Evolutionary conservation across 106 monocot species (phyloP).

Genomic region (Acorus calamus): DNA sequence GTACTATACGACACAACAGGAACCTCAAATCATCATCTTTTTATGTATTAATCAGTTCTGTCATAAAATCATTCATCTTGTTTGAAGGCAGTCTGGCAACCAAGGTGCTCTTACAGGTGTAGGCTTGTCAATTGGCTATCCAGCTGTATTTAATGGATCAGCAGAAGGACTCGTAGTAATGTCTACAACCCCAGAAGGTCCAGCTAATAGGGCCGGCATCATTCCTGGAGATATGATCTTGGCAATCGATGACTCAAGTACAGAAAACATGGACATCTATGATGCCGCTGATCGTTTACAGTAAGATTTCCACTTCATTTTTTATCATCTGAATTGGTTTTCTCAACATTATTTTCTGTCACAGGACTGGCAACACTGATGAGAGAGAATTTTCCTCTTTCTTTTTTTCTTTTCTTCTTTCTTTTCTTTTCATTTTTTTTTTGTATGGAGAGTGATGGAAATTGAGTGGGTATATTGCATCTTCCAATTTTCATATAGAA

Average conservation of each 20-base stretch:
- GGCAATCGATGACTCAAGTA: conserved; percentile 61
- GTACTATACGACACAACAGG: no score
- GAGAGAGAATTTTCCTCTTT: no score
- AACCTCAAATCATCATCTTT: not conserved
- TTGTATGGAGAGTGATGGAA: no score
- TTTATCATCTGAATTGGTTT: not conserved
- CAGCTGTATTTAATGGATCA: conserved; percentile 43
- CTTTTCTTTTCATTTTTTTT: no score
- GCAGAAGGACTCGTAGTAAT: conserved; percentile 62
- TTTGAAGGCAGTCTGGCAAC: conserved; percentile 96
- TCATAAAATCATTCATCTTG: conserved; percentile 10
- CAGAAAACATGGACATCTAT: conserved; percentile 96
- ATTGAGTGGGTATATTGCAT: no score
- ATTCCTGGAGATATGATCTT: conserved; percentile 76
- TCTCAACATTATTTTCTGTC: no score
- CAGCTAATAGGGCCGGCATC: conserved; percentile 77
- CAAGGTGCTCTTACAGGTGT: conserved; percentile 95
- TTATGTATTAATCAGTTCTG: conserved; percentile 1
- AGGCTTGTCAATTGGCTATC: conserved; percentile 94
- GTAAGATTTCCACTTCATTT: conserved; percentile 33
- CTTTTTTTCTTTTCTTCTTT: no score
- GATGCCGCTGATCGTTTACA: conserved; percentile 89
- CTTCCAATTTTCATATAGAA: no score
- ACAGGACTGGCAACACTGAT: no score
- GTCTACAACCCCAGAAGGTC: conserved; percentile 75